These are phyloP conservation scores for Pseudozyma flocculosa DNA, from an alignment of 1,284 basidiomycete genomes.

Conservation along the genomic window DNA sequence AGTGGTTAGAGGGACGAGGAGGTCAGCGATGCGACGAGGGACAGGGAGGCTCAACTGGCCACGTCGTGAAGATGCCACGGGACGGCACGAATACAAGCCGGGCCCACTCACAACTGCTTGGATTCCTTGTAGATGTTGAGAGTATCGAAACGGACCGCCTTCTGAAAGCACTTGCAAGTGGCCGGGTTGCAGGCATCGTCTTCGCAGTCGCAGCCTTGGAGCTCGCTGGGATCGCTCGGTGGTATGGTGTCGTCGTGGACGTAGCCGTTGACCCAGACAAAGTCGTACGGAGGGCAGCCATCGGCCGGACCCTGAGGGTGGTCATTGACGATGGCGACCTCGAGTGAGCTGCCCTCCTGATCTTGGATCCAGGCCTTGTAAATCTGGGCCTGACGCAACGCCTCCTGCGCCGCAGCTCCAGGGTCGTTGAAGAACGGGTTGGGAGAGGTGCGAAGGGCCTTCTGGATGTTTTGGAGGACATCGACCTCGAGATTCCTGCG, in stretches of 20 bases:
- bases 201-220: slow-evolving; percentile 29
- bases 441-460: too few species aligned
- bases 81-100: too few species aligned
- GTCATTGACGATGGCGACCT: slow-evolving; percentile 15
- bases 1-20: too few species aligned
- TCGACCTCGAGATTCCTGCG: too few species aligned
- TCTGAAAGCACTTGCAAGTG: slow-evolving; percentile 31
- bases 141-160: slow-evolving; percentile 18
- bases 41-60: too few species aligned
- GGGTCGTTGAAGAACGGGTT: not conserved
- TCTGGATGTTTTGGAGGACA: too few species aligned
- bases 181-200: slow-evolving; percentile 35
- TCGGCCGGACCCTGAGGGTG: slow-evolving; percentile 10
- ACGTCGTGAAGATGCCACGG: too few species aligned
- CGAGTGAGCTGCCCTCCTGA: slow-evolving; percentile 13
- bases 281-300: slow-evolving; percentile 42
- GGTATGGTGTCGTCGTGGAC: slow-evolving; percentile 19
- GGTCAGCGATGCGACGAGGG: too few species aligned
- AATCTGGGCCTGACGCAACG: slow-evolving; percentile 3
- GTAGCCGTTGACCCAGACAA: slow-evolving; percentile 32
- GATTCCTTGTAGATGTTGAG: slow-evolving; percentile 6
- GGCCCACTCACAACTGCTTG: slow-evolving; percentile 7
- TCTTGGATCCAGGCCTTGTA: slow-evolving; percentile 28
- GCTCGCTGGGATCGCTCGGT: slow-evolving; percentile 8
- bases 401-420: slow-evolving; percentile 3